These are phyloP conservation scores for Periconia digitata DNA, from an alignment of 2,329 filamentous ascomycete species.

Conservation along the genomic window DNA sequence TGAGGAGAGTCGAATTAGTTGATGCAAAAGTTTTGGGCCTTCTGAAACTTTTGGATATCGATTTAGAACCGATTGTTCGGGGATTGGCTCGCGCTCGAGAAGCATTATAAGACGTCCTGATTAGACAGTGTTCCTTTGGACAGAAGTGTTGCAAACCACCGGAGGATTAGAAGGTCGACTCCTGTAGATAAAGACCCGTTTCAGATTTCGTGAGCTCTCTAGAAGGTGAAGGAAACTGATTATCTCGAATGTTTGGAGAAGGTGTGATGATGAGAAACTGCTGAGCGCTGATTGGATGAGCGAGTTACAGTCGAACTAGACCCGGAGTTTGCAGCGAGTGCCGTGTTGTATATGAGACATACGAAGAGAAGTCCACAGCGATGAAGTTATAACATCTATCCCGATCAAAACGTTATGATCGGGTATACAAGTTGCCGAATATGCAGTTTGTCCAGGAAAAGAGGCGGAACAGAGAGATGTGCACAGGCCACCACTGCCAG, in stretches of 20 bases:
- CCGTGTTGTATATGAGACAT: too few species aligned
- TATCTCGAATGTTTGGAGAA: background rate
- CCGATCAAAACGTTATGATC: too few species aligned
- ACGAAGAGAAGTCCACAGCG: too few species aligned
- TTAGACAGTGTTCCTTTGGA: constrained; percentile 11
- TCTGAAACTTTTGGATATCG: constrained; percentile 52
- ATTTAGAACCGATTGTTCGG: constrained; percentile 55
- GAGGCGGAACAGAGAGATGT: too few species aligned
- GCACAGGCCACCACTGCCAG: too few species aligned
- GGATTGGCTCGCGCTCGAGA: constrained; percentile 12
- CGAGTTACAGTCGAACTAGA: background rate
- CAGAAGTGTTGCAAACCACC: background rate
- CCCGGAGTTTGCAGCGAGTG: background rate
- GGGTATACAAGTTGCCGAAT: too few species aligned
- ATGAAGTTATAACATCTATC: too few species aligned
- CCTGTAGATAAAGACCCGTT: too few species aligned
- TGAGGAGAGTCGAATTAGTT: constrained; percentile 58
- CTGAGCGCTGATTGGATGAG: constrained; percentile 33
- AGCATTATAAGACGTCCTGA: constrained; percentile 28
- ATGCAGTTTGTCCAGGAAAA: too few species aligned
- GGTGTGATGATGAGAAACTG: constrained; percentile 38
- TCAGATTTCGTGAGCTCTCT: too few species aligned
- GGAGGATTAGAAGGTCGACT: background rate
- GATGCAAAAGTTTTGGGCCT: constrained; percentile 61
- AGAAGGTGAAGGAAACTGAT: too few species aligned